Conservation (phyloP, 2,329 filamentous ascomycete genomes). For the Knufia petricola region DNA sequence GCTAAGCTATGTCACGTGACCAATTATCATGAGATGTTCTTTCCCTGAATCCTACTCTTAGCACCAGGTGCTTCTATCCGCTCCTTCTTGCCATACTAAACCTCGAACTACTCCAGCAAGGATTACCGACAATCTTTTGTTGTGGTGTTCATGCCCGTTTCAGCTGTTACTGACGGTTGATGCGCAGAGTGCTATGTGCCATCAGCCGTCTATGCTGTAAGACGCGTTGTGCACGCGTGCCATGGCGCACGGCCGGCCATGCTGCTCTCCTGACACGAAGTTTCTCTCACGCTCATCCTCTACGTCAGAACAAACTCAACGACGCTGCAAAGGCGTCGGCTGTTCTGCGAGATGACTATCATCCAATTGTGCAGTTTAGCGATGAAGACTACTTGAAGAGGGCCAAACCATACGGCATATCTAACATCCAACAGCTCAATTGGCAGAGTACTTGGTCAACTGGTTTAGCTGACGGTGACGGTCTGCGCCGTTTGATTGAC, state of each 20-base stretch:
- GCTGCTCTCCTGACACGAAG: not conserved
- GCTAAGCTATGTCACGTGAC: not conserved
- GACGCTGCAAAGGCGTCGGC: no score
- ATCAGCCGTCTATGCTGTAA: not conserved
- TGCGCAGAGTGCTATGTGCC: not conserved
- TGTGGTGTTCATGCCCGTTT: not conserved
- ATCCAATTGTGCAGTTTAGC: not conserved
- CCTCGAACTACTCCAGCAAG: no score
- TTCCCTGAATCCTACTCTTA: no score
- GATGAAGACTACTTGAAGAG: not conserved
- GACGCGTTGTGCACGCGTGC: not conserved
- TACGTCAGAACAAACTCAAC: no score
- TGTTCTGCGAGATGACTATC: not conserved
- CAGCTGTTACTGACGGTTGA: not conserved
- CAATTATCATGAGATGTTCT: not conserved
- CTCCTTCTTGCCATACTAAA: no score
- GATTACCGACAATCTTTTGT: not conserved
- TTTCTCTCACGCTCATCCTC: not conserved
- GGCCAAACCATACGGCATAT: constrained; percentile 24
- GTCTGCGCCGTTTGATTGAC: constrained; percentile 32
- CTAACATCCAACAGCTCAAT: constrained; percentile 28
- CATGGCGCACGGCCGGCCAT: not conserved
- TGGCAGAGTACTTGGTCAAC: constrained; percentile 37
- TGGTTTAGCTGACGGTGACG: constrained; percentile 25
- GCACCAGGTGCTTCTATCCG: no score